A percentile compares a stretch with the other conserved stretches of the same genome.
Conservation (phyloP, 768 basidiomycete species). For the Lactarius vividus region DNA sequence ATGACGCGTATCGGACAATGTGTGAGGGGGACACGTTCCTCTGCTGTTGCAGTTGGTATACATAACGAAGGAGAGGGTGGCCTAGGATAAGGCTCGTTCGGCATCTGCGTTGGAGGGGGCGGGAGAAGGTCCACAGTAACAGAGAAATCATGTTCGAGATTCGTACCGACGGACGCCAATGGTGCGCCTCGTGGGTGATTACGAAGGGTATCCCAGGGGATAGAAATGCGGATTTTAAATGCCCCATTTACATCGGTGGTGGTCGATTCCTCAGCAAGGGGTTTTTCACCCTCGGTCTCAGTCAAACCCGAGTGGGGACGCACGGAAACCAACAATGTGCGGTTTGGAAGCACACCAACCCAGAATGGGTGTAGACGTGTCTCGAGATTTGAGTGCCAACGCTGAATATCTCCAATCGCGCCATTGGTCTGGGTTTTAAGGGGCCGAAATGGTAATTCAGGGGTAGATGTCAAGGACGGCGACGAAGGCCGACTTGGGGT, state of each 20-base stretch:
- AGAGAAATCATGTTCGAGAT: constrained; percentile 47
- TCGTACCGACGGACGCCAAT: constrained; percentile 53
- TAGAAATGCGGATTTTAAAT: constrained; percentile 59
- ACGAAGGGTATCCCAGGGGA: constrained; percentile 70
- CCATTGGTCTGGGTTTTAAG: background rate
- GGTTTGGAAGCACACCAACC: constrained; percentile 64
- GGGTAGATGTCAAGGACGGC: constrained; percentile 14
- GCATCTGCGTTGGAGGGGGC: constrained; percentile 33
- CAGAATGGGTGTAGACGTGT: constrained; percentile 76
- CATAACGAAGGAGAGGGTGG: background rate
- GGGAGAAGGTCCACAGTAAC: constrained; percentile 53
- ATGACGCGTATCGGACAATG: constrained; percentile 72
- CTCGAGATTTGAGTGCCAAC: constrained; percentile 74
- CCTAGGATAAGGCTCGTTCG: constrained; percentile 12
- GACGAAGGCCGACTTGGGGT: constrained; percentile 7
- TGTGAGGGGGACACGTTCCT: constrained; percentile 44
- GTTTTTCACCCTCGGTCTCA: constrained; percentile 29
- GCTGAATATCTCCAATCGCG: constrained; percentile 39
- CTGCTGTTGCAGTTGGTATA: constrained; percentile 26
- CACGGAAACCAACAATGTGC: constrained; percentile 61
- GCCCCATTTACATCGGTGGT: constrained; percentile 66
- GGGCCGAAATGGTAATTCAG: constrained; percentile 1
- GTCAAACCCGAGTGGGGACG: constrained; percentile 42
- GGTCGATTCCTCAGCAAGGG: constrained; percentile 51
- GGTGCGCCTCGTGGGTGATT: constrained; percentile 55